A percentile compares a stretch with the other conserved stretches of the same genome.
Conservation (phyloP, 768 basidiomycete species). For the Lepiota venenata region DNA sequence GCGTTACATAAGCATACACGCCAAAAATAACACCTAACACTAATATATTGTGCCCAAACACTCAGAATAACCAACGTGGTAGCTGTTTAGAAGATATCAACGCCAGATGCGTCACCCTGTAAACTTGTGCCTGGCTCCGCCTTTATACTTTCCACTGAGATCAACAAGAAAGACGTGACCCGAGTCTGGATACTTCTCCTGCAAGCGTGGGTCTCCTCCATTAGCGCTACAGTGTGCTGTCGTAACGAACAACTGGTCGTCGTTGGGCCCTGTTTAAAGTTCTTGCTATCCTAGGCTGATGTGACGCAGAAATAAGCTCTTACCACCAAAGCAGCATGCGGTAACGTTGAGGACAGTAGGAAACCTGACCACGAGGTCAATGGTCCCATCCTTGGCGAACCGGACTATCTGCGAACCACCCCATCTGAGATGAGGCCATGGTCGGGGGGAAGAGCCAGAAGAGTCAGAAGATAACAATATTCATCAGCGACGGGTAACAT, state of each 20-base stretch:
- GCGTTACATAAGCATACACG: slow-evolving; percentile 1
- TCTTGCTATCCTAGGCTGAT: slow-evolving; percentile 1
- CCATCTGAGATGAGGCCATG: slow-evolving; percentile 49
- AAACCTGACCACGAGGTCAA: slow-evolving; percentile 56
- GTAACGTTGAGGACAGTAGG: slow-evolving; percentile 65
- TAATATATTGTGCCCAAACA: too few relatives aligned
- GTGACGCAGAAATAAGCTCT: slow-evolving; percentile 8
- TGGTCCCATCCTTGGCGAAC: slow-evolving; percentile 47
- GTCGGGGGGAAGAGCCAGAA: too few relatives aligned
- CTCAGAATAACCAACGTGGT: background rate
- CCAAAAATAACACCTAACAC: too few relatives aligned
- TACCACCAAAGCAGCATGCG: slow-evolving; percentile 69
- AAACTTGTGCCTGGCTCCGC: slow-evolving; percentile 32
- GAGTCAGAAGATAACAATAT: slow-evolving; percentile 8
- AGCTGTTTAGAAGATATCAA: background rate
- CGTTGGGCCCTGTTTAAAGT: slow-evolving; percentile 42
- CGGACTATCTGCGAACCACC: slow-evolving; percentile 58
- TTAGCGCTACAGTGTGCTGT: slow-evolving; percentile 59
- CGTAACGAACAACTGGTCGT: slow-evolving; percentile 64
- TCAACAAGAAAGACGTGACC: slow-evolving; percentile 55
- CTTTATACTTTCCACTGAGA: slow-evolving; percentile 39
- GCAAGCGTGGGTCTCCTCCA: slow-evolving; percentile 48
- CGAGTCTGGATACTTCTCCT: slow-evolving; percentile 49
- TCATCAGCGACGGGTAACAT: background rate
- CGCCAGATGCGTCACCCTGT: slow-evolving; percentile 18